A percentile compares a stretch with the other conserved stretches of the same genome.
Conservation (phyloP, 2,329 filamentous ascomycete species). For the Fusarium floridanum region DNA sequence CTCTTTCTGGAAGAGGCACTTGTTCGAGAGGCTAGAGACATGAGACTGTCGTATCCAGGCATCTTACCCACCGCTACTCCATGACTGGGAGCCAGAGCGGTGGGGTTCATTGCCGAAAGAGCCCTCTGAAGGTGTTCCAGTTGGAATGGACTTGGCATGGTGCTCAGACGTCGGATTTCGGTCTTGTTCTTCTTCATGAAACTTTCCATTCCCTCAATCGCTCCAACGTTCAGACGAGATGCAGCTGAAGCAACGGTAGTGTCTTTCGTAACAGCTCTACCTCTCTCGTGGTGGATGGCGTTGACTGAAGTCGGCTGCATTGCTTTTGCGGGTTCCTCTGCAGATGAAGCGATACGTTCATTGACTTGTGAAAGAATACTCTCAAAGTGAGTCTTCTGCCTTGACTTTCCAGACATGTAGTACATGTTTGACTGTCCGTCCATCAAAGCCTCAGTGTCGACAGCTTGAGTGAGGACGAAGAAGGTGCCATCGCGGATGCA, state of each 20-base stretch:
- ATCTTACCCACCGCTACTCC: background rate
- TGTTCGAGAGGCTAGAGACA: slow-evolving; percentile 6
- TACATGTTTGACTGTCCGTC: slow-evolving; percentile 14
- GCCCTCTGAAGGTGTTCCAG: slow-evolving; percentile 5
- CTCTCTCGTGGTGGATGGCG: slow-evolving; percentile 28
- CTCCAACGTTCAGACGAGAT: slow-evolving; percentile 15
- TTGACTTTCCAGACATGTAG: slow-evolving; percentile 27
- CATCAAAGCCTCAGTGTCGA: slow-evolving; percentile 21
- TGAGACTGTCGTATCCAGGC: slow-evolving; percentile 1
- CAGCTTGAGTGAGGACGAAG: slow-evolving; percentile 60
- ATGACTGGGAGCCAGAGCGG: background rate
- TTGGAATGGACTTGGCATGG: slow-evolving; percentile 22
- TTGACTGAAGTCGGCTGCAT: slow-evolving; percentile 18
- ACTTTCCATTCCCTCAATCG: slow-evolving; percentile 20
- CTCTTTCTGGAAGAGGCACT: slow-evolving; percentile 8
- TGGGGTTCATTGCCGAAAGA: background rate
- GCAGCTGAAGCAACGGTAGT: slow-evolving; percentile 6
- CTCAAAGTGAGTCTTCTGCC: slow-evolving; percentile 38
- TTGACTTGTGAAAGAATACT: slow-evolving; percentile 37
- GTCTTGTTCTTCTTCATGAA: slow-evolving; percentile 40
- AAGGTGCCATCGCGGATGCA: slow-evolving; percentile 65
- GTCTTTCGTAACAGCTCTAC: background rate
- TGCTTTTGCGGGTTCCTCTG: background rate
- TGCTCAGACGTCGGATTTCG: slow-evolving; percentile 30
- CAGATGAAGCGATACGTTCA: slow-evolving; percentile 9